These are phyloP conservation scores for Coccomyxa sp. DNA, from an alignment of 139 green algal species.

Conservation along the genomic window DNA sequence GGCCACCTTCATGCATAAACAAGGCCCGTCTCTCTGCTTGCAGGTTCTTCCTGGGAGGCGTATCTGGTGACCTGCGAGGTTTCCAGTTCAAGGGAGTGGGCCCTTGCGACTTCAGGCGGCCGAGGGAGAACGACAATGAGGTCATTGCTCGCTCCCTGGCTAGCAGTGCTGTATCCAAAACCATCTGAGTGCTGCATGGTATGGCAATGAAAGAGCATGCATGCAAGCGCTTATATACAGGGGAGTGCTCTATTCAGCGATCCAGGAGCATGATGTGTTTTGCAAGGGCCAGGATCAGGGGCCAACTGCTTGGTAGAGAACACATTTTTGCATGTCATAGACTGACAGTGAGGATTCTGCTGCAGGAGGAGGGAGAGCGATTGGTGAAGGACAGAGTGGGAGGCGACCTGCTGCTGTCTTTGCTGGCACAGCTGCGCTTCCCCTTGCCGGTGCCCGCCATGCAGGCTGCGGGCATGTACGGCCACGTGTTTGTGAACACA, in stretches of 20 bases:
- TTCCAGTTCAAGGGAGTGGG: constrained; percentile 58
- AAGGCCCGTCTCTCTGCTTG: neutral
- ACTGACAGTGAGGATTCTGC: too few relatives aligned
- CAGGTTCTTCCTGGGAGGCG: constrained; percentile 71
- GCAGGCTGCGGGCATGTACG: constrained; percentile 44
- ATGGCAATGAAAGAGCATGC: neutral
- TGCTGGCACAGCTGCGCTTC: constrained; percentile 66
- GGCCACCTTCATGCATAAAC: too few relatives aligned
- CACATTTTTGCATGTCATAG: too few relatives aligned
- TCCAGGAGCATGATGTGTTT: too few relatives aligned
- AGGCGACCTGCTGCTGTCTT: constrained; percentile 49
- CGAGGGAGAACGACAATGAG: neutral
- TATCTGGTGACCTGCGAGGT: constrained; percentile 44
- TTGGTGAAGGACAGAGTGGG: too few relatives aligned
- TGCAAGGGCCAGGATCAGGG: too few relatives aligned
- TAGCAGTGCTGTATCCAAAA: neutral
- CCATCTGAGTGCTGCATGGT: neutral
- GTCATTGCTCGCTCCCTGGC: neutral
- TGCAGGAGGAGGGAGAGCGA: too few relatives aligned
- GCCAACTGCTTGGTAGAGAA: too few relatives aligned
- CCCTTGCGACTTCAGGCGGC: constrained; percentile 44
- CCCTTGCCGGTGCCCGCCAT: constrained; percentile 40
- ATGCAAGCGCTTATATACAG: neutral
- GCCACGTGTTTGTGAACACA: constrained; percentile 72
- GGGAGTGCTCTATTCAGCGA: too few relatives aligned